A percentile compares a stretch with the other conserved stretches of the same genome.
These are phyloP conservation scores for Trichoderma virens DNA, from an alignment of 495 filamentous ascomycete species.

Conservation along the genomic window DNA sequence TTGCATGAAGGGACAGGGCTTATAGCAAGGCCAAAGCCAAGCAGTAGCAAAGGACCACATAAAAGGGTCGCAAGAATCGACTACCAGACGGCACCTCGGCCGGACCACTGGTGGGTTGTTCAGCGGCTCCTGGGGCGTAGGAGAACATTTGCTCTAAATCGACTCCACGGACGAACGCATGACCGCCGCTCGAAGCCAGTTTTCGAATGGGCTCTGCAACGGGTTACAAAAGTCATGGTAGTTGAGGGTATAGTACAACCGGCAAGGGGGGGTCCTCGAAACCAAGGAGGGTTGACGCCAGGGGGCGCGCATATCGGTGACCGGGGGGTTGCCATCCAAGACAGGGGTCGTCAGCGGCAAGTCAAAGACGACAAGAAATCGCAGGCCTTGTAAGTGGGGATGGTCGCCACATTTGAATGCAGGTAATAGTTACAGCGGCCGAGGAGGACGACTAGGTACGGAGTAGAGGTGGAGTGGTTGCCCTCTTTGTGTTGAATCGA, in stretches of 20 bases:
- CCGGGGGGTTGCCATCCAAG: background rate
- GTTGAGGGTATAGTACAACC: conserved; percentile 1
- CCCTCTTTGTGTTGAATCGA: background rate
- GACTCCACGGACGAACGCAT: conserved; percentile 41
- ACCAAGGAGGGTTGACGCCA: background rate
- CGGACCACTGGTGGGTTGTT: conserved; percentile 29
- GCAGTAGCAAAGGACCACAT: conserved; percentile 17
- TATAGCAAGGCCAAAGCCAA: conserved; percentile 5
- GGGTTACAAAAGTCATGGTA: background rate
- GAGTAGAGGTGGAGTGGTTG: background rate
- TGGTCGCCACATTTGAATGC: background rate
- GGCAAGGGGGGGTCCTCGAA: background rate
- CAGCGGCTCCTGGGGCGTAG: conserved; percentile 32
- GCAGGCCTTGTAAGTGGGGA: conserved; percentile 1
- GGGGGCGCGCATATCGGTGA: conserved; percentile 7
- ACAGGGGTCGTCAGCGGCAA: conserved; percentile 7
- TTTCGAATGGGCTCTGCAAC: conserved; percentile 24
- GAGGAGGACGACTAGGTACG: background rate
- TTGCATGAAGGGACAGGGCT: background rate
- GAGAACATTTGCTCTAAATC: conserved; percentile 34
- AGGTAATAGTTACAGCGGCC: conserved; percentile 6
- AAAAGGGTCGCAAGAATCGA: too few relatives aligned
- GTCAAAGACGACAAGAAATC: background rate
- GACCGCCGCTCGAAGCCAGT: conserved; percentile 36
- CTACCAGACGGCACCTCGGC: conserved; percentile 33